Evolutionary conservation across 192 early-diverging fungal genomes (phyloP).

Genomic region (Entomortierella lignicola): DNA sequence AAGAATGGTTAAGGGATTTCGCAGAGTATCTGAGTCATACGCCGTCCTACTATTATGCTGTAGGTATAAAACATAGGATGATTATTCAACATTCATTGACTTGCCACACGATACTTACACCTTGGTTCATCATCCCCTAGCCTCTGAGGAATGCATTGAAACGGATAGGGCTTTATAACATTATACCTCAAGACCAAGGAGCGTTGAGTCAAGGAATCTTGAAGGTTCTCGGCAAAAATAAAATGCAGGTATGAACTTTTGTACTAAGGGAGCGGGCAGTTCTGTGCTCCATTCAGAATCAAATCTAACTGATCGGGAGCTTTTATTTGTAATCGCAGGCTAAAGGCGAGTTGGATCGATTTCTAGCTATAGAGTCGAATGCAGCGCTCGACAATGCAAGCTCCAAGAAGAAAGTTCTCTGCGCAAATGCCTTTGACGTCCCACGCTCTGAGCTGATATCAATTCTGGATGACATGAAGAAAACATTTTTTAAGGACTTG

Average conservation of each 20-base stretch:
- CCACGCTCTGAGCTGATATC: conserved; percentile 64
- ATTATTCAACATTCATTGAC: too few species aligned
- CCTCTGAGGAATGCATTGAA: conserved; percentile 36
- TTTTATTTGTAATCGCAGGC: conserved; percentile 14
- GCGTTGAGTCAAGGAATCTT: conserved; percentile 5
- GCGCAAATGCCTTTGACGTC: conserved; percentile 74
- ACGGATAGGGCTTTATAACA: conserved; percentile 53
- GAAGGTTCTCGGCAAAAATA: conserved; percentile 41
- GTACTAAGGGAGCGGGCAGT: not conserved
- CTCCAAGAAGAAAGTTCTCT: conserved; percentile 55
- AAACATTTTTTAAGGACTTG: conserved; percentile 63
- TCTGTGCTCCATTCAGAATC: too few species aligned
- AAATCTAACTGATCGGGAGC: too few species aligned
- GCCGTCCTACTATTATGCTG: conserved; percentile 70
- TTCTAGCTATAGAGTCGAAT: conserved; percentile 36
- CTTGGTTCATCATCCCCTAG: conserved; percentile 10
- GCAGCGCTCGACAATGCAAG: conserved; percentile 27
- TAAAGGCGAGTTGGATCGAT: conserved; percentile 37
- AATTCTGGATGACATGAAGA: conserved; percentile 66
- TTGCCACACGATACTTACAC: not conserved
- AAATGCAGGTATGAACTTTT: conserved; percentile 28
- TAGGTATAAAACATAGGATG: too few species aligned
- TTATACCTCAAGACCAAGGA: conserved; percentile 35
- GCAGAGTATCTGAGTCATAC: conserved; percentile 72
- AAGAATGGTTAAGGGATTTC: conserved; percentile 67